These are phyloP conservation scores for Chaetothyriales sp. DNA, from an alignment of 2,329 filamentous ascomycete species.

Conservation along the genomic window DNA sequence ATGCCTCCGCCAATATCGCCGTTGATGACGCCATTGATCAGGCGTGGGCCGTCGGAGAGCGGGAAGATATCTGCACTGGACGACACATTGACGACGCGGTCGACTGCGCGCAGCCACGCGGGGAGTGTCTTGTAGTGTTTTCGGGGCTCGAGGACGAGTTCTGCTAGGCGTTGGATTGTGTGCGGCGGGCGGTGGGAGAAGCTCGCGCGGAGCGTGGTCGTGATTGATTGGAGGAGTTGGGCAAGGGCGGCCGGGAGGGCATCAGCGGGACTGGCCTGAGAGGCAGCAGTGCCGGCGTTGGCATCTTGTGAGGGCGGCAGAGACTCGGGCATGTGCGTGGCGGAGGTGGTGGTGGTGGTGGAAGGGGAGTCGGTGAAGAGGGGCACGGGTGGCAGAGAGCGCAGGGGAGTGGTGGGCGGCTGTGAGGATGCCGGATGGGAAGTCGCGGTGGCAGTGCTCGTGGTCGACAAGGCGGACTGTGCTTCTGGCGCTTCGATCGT, in stretches of 20 bases:
- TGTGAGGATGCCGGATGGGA: constrained; percentile 22
- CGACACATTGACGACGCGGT: constrained; percentile 81
- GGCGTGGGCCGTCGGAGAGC: constrained; percentile 47
- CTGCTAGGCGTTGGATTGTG: constrained; percentile 80
- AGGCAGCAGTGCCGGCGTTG: constrained; percentile 20
- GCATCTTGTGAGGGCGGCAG: constrained; percentile 30
- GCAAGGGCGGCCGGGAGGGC: constrained; percentile 50
- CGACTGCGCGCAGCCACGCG: constrained; percentile 77
- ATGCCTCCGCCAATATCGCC: constrained; percentile 35
- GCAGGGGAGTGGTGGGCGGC: constrained; percentile 23
- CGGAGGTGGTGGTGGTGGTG: constrained; percentile 27
- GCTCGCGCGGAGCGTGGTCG: constrained; percentile 44
- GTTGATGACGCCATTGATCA: constrained; percentile 43
- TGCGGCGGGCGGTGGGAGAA: constrained; percentile 73
- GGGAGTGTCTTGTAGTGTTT: constrained; percentile 69
- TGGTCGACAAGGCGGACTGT: constrained; percentile 6
- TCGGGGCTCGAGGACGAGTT: constrained; percentile 65
- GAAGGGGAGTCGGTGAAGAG: constrained; percentile 25
- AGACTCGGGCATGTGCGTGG: constrained; percentile 31
- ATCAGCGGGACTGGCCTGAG: constrained; percentile 23
- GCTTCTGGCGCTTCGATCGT: not conserved
- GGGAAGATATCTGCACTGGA: constrained; percentile 71
- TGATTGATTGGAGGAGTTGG: constrained; percentile 48
- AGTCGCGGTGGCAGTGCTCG: constrained; percentile 20
- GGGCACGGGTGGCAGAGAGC: constrained; percentile 27